These are phyloP conservation scores for Penicillium roqueforti DNA, from an alignment of 495 filamentous ascomycete species.

Conservation along the genomic window DNA sequence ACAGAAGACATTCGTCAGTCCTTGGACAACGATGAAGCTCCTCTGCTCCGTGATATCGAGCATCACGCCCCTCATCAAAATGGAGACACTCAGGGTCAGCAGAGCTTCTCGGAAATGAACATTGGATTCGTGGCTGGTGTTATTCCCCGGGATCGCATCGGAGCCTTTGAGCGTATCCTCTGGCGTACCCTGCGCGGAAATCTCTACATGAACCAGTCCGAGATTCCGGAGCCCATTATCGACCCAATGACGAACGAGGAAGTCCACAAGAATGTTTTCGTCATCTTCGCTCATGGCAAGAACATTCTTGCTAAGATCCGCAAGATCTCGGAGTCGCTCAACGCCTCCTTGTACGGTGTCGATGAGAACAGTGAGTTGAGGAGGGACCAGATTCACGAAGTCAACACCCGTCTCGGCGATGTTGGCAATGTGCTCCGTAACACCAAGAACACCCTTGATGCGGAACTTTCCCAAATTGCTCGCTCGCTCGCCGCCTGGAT, in stretches of 20 bases:
- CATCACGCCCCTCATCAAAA: constrained; percentile 60
- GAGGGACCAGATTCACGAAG: constrained; percentile 92
- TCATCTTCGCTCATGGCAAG: constrained; percentile 98
- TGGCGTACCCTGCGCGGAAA: constrained; percentile 97
- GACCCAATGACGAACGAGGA: constrained; percentile 89
- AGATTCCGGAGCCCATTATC: constrained; percentile 91
- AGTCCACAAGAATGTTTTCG: constrained; percentile 95
- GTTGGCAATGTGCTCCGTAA: constrained; percentile 86
- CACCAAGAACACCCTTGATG: constrained; percentile 93
- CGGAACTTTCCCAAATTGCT: constrained; percentile 87
- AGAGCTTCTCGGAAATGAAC: constrained; percentile 91
- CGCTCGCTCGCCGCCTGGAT: constrained; percentile 90
- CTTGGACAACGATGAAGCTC: constrained; percentile 80
- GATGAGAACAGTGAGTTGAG: constrained; percentile 95
- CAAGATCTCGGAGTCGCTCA: constrained; percentile 96
- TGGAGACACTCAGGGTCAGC: constrained; percentile 67
- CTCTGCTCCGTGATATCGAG: constrained; percentile 80
- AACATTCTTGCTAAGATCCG: constrained; percentile 97
- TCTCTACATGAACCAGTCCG: constrained; percentile 99
- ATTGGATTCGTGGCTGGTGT: constrained; percentile 99
- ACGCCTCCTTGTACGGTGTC: constrained; percentile 90
- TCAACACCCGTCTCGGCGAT: constrained; percentile 87
- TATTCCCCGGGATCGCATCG: constrained; percentile 87
- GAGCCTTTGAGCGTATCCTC: constrained; percentile 91
- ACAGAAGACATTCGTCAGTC: constrained; percentile 94